Evolutionary conservation across 257 asterid genomes (phyloP).

Genomic region (Nyctanthes arbortristis): DNA sequence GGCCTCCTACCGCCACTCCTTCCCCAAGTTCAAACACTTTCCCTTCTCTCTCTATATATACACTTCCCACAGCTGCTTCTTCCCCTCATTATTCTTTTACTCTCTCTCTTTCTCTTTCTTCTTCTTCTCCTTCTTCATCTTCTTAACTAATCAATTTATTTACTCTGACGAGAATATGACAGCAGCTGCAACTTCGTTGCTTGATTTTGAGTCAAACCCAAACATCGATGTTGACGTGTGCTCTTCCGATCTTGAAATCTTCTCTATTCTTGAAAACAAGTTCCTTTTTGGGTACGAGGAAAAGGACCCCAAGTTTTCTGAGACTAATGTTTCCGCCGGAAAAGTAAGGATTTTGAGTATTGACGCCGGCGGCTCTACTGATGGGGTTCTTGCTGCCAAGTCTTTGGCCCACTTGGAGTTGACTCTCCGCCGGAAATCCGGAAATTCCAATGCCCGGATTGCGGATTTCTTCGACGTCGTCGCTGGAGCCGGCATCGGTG

Average conservation of each 20-base stretch:
- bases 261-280: constrained; percentile 83
- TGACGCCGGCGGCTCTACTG: constrained; percentile 67
- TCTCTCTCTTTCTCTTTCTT: constrained; percentile 1
- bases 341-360: constrained; percentile 71
- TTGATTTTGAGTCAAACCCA: constrained; percentile 32
- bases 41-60: constrained; percentile 3
- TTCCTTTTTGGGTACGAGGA: constrained; percentile 65
- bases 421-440: constrained; percentile 46
- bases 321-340: constrained; percentile 24
- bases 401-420: constrained; percentile 53
- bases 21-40: background rate
- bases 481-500: constrained; percentile 76
- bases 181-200: constrained; percentile 36
- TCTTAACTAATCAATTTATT: background rate
- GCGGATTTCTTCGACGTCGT: constrained; percentile 77
- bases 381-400: constrained; percentile 65
- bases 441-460: constrained; percentile 51
- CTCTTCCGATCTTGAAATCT: constrained; percentile 70
- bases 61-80: constrained; percentile 9
- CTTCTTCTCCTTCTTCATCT: background rate
- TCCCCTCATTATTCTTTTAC: background rate
- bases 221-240: constrained; percentile 41
- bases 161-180: too few relatives aligned
- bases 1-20: constrained; percentile 6
- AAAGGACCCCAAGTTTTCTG: background rate